Evolutionary conservation across 257 asterid species (phyloP), one percentile per base, ranked within the genome.

Genomic region (Scutellaria baicalensis): DNA sequence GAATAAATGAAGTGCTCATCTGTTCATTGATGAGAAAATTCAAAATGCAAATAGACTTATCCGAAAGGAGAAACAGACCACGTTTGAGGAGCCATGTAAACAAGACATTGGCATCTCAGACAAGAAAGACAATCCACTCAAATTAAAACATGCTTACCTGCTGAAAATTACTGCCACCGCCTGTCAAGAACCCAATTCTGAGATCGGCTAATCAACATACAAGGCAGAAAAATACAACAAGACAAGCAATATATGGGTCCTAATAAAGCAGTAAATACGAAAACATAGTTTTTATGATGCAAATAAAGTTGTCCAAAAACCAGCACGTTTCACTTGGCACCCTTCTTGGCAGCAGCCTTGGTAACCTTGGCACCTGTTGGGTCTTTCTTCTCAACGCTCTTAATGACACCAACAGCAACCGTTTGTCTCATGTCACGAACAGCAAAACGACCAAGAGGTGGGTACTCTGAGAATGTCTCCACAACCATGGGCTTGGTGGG

Each of bases 401-500:
- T 64, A 47, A 64, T 64, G 0, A 47, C 61, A 50, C 71, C 71
- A 11, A 66, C 71, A 10, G 61, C 71, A 49, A 66, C 71, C 0
- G 71, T 66, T 60, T 66, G 71, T 0, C 71, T 82, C 93, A 85
- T 87, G 76, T 87, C 93, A 65, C 93, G 78, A 27, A 87, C 93
- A 33, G 90, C 93, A 65, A 87, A 87, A 17, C 93, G 86, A 3
- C 90, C 93, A 5, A 86, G 83, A 11, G 93, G 90, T 18, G 88
- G 90, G 80, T 87, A 87, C 75, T 77, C 42, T 0, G 86, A 45
- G 66, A 88, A 88, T 0, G 95, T 86, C 48, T 88, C 95, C 38
- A 88, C 95, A 9, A 88, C 95, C 95, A 85, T 88, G 38, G 92
- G 92, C 79, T 88, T 88, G 79, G 95, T 85, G 8, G 95, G 95